Evolutionary conservation across 2,329 filamentous ascomycete species (phyloP).

Genomic region (Albifimbria verrucaria): DNA sequence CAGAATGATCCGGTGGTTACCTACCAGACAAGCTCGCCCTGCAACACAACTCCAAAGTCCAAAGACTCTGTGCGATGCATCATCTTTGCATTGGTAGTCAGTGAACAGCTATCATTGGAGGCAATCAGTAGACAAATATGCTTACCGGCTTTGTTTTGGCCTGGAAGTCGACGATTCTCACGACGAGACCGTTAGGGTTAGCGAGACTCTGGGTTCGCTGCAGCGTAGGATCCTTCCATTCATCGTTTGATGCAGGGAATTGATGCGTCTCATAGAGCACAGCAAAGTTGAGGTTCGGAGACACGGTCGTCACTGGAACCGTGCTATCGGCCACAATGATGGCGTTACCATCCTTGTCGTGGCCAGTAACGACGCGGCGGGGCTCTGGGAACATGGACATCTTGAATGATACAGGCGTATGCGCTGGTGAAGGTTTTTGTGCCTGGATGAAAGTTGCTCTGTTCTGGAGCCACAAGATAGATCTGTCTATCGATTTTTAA

Average conservation of each 20-base stretch:
- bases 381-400: slow-evolving; percentile 8
- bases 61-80: slow-evolving; percentile 18
- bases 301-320: slow-evolving; percentile 5
- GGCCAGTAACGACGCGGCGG: slow-evolving; percentile 15
- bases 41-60: slow-evolving; percentile 16
- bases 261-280: slow-evolving; percentile 17
- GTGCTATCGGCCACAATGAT: slow-evolving; percentile 11
- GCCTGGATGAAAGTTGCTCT: background rate
- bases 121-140: background rate
- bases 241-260: slow-evolving; percentile 15
- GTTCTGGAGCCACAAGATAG: no score
- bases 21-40: slow-evolving; percentile 16
- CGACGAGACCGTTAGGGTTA: slow-evolving; percentile 13
- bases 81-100: slow-evolving; percentile 6
- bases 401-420: background rate
- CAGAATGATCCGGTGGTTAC: background rate
- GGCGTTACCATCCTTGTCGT: slow-evolving; percentile 11
- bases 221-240: slow-evolving; percentile 14
- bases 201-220: slow-evolving; percentile 12
- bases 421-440: background rate
- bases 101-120: background rate
- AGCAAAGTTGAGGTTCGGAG: slow-evolving; percentile 11
- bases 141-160: slow-evolving; percentile 10
- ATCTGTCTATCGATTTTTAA: no score
- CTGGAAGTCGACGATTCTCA: slow-evolving; percentile 15